phyloP scores from a whole-genome alignment of 2,329 filamentous ascomycete species.

The Pseudocercospora crystallina region DNA sequence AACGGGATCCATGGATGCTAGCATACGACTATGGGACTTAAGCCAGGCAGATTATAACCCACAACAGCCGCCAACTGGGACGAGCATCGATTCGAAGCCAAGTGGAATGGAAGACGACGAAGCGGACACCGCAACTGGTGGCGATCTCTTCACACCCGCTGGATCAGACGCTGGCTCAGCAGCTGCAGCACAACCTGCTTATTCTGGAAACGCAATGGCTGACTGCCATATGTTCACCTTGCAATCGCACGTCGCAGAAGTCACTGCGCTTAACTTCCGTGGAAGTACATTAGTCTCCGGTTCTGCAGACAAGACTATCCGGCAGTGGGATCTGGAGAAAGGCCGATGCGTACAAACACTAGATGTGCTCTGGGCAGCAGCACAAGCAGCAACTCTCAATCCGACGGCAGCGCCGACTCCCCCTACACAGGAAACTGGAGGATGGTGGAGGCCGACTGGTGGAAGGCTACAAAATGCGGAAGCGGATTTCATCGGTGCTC shows the following conservation, averaged over 20 bases:
- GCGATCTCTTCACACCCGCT: conserved; percentile 30
- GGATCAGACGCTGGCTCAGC: conserved; percentile 22
- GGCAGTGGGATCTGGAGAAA: conserved; percentile 96
- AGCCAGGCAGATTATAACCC: conserved; percentile 84
- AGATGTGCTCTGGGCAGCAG: conserved; percentile 96
- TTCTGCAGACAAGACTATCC: conserved; percentile 92
- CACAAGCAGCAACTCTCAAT: conserved; percentile 66
- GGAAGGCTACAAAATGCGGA: conserved; percentile 58
- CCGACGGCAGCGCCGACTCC: conserved; percentile 35
- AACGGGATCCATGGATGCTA: conserved; percentile 92
- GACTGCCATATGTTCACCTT: conserved; percentile 89
- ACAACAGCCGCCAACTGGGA: conserved; percentile 43
- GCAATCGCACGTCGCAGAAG: conserved; percentile 86
- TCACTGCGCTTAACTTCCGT: conserved; percentile 89
- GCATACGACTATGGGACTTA: conserved; percentile 91
- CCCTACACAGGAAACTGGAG: conserved; percentile 23
- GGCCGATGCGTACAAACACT: conserved; percentile 97
- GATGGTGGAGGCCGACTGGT: conserved; percentile 71
- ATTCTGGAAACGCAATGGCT: conserved; percentile 72
- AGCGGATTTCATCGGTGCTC: conserved; percentile 88
- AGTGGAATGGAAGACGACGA: conserved; percentile 50
- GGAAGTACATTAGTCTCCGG: conserved; percentile 90
- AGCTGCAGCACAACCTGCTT: conserved; percentile 51
- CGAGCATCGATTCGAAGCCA: conserved; percentile 49
- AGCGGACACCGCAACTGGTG: conserved; percentile 21